Evolutionary conservation across 495 filamentous ascomycete genomes (phyloP).

Genomic region (Terfezia boudieri): DNA sequence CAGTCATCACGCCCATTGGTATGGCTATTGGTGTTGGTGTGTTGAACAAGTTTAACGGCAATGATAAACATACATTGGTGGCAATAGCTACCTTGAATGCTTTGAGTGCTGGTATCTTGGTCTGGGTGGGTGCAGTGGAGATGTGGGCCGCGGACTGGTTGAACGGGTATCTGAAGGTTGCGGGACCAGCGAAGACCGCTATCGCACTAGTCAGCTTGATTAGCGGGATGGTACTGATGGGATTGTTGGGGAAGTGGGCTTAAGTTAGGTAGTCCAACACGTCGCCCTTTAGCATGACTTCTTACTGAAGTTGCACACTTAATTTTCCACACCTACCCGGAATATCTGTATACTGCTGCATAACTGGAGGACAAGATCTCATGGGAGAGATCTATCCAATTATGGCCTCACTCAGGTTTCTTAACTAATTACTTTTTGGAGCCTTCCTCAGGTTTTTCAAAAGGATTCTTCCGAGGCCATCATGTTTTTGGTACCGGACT

Average conservation of each 20-base stretch:
- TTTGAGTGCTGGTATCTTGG: conserved; percentile 33
- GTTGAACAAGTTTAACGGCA: conserved; percentile 32
- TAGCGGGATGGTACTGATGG: conserved; percentile 23
- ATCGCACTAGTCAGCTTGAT: conserved; percentile 19
- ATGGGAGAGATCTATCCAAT: no score
- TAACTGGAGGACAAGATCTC: no score
- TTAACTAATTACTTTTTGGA: no score
- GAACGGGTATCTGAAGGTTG: conserved; percentile 20
- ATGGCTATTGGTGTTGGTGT: conserved; percentile 39
- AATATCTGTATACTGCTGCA: no score
- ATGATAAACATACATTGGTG: conserved; percentile 30
- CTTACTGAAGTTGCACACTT: no score
- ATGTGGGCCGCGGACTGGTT: conserved; percentile 39
- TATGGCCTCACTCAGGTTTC: no score
- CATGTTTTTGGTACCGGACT: no score
- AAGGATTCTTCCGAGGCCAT: no score
- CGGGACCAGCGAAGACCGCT: conserved; percentile 9
- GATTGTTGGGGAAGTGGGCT: conserved; percentile 26
- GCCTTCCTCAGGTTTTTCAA: no score
- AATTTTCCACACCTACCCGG: no score
- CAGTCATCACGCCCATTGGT: conserved; percentile 33
- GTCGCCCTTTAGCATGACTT: no score
- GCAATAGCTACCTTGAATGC: conserved; percentile 37
- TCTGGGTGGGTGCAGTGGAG: conserved; percentile 37
- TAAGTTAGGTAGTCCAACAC: conserved; percentile 7